phyloP scores from a whole-genome alignment of 805 yeast species.

The Metschnikowia corniflorae region DNA sequence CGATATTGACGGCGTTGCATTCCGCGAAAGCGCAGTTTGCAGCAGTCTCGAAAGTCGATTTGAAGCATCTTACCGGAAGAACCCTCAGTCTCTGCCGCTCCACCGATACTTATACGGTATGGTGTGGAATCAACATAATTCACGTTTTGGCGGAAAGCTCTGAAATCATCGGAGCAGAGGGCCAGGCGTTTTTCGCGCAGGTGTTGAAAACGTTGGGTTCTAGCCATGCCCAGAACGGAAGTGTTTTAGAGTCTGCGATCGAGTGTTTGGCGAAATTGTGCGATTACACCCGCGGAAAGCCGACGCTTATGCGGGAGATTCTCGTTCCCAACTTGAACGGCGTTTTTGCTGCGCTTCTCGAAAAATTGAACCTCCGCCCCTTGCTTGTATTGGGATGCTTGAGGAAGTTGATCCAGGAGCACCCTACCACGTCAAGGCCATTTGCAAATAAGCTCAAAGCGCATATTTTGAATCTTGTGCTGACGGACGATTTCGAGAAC shows the following conservation, averaged over 20 bases:
- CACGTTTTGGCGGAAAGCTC: conserved; percentile 39
- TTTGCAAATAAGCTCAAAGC: conserved; percentile 59
- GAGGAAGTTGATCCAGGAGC: conserved; percentile 44
- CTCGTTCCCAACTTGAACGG: conserved; percentile 74
- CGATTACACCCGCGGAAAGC: conserved; percentile 65
- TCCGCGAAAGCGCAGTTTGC: conserved; percentile 29
- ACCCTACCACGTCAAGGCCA: conserved; percentile 81
- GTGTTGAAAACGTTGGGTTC: conserved; percentile 41
- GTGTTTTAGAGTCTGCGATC: conserved; percentile 33
- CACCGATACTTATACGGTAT: conserved; percentile 39
- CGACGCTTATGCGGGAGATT: conserved; percentile 77
- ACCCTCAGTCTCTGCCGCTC: conserved; percentile 42
- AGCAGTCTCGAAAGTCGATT: conserved; percentile 46
- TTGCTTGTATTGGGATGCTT: conserved; percentile 33
- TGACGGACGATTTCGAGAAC: conserved; percentile 33
- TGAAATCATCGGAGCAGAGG: conserved; percentile 33
- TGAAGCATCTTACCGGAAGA: conserved; percentile 47
- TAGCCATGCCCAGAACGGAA: conserved; percentile 33
- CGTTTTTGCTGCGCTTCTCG: conserved; percentile 53
- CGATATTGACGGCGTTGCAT: conserved; percentile 30
- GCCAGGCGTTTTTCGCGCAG: conserved; percentile 36
- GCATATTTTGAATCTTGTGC: conserved; percentile 35
- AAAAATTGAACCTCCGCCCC: conserved; percentile 29
- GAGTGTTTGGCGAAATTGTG: conserved; percentile 42
- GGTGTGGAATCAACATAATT: conserved; percentile 59